Evolutionary conservation across 305 asterid genomes (phyloP), one percentile per base, ranked within the genome.

Genomic region (Fraxinus ornus): DNA sequence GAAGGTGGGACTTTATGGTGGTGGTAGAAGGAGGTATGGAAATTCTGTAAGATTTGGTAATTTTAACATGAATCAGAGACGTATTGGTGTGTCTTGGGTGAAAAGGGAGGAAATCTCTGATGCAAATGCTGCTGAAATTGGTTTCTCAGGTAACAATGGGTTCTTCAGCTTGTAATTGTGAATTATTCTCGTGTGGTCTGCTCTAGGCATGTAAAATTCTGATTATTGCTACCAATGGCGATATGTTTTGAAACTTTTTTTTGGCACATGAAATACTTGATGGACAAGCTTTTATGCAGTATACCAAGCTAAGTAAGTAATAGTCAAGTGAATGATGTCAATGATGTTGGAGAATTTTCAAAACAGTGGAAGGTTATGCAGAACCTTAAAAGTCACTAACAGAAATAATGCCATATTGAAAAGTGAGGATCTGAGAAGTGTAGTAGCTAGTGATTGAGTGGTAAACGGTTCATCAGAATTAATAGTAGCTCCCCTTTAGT

Each of bases 41-140:
- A 36, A 83, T 68, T 15, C 36, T 73, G 79, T 79, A 64, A 78
- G 80, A 35, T 84, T 5, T 35, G 78, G 47, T 9, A 44, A 21
- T 37, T 3, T 15, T 79, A 71, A 79, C 15, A 52, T 13, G 82
- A 78, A 78, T 68, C 82, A 13, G 68, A 77, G 73, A 52, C 82
- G 77, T 76, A 39, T 62, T 62, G 86, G 78, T 62, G 80, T 32
- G 90, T 86, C 57, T 57, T 93, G 95, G 97, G 91, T 90, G 86
- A 89, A 85, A 82, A 93, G 87, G 80, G 92, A 84, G 84, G 89
- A 86, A 75, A 84, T 13, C 64, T 26, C 78, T 2, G 84, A 84
- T 72, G 83, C 80, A 62, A 86, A 72, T 84, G 83, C 80, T 84
- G 84, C 85, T 85, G 79, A 83, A 84, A 73, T 60, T 87, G 68